Base-by-base conservation (phyloP, 1,139 yeast species). In the Nadsonia starkeyi-henricii region DNA sequence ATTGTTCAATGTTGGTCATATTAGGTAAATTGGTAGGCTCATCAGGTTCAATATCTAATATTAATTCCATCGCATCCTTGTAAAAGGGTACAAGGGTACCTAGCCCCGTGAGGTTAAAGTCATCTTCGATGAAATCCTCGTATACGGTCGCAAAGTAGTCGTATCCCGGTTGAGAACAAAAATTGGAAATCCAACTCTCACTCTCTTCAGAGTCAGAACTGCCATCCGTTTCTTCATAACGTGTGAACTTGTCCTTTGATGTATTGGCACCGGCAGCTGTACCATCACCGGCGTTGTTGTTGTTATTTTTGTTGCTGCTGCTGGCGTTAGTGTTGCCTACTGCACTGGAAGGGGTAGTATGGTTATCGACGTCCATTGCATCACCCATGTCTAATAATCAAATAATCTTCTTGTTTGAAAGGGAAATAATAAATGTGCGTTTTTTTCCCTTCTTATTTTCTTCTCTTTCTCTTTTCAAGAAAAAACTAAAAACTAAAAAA, bases 91-190 rank as follows among this genome's bases (percentile, higher is more conserved):
- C 96, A 54, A 84, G 79, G 59, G 80, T 77, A 28, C 85, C 75
- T 51, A 91, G 73, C 2, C 97, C 97, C 1, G 97, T 89, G 58
- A 91, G 72, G 62, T 91, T 91, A 71, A 91, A 91, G 59, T 91
- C 97, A 65, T 91, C 99, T 59, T 89, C 96, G 55, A 91, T 86
- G 63, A 88, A 91, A 48, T 88, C 96, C 51, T 85, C 91, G 1
- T 89, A 75, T 19, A 91, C 96, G 53, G 91, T 94, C 41, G 91
- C 95, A 65, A 88, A 88, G 64, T 81, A 89, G 60, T 91, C 96
- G 62, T 88, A 95, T 21, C 95, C 96, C 59, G 84, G 85, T 55
- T 81, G 73, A 44, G 85, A 78, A 62, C 96, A 88, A 65, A 82
- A 89, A 58, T 84, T 85, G 54, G 85, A 78, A 56, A 91, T 84